Base-by-base conservation (phyloP, 345 rosid genomes). In the Populus pruinosa region DNA sequence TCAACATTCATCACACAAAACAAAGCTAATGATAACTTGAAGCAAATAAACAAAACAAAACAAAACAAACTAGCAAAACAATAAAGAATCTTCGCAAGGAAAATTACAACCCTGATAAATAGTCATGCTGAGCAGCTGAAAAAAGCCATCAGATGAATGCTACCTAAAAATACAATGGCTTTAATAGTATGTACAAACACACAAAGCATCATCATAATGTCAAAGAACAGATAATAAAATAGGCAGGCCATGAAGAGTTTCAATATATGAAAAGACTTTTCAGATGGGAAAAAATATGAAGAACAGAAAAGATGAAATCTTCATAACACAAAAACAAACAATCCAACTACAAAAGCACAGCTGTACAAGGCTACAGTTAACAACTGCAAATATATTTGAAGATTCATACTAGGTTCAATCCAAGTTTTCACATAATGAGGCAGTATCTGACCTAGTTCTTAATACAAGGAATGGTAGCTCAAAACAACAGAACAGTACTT, bases 1-100 rank as follows among this genome's bases (percentile, higher is more conserved):
- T 82, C 72, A 71, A 79, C 81, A 77, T 76, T 74, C 35, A 59
- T 55, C 76, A 55, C 59, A 14, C 76, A 35, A 56, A 85, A 62
- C 74, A 76, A 75, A 69, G 29, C 56, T 73, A 70, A 74, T 61
- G 71, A 53, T 69, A 84, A 73, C 61, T 62, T 27, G 68, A 74
- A 78, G 64, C 41, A 25, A 70, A 50, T 11, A 12, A 69, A 44
- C 14, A 44, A 44, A 44, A 44, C 14, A 44, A 44, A 44, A 44
- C 5, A 59, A 31, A 69, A 70, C 69, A 47, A 47, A 49, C 27
- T 2, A 75, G 65, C 27, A 59, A 68, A 44, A 20, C 17, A 56
- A 9, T 77, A 21, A 62, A 49, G 25, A 59, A 77, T 76, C 72
- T 61, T 39, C 55, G n/a, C 44, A 31, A 33, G 9, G 8, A 11